Percentiles rank a stretch among this genome's conserved stretches.
Conservation (phyloP, 2,329 filamentous ascomycete genomes). For the Akanthomyces uredinophilus region DNA sequence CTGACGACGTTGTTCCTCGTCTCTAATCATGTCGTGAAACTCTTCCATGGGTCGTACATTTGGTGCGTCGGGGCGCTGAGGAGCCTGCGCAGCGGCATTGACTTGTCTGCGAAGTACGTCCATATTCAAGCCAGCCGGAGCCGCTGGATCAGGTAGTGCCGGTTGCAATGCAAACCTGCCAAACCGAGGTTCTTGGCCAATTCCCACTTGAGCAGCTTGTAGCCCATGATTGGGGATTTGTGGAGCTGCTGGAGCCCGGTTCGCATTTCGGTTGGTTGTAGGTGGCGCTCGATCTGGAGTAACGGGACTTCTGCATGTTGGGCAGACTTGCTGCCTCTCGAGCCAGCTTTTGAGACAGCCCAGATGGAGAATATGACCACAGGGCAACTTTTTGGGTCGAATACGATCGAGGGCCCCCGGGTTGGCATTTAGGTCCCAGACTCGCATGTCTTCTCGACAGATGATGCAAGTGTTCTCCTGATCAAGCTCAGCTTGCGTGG, state of each 20-base stretch:
- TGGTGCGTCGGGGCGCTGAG: not conserved
- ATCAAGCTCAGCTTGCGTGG: conserved; percentile 76
- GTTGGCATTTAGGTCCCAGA: conserved; percentile 58
- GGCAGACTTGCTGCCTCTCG: conserved; percentile 94
- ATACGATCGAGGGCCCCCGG: conserved; percentile 74
- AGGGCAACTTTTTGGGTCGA: conserved; percentile 91
- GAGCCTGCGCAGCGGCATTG: not conserved
- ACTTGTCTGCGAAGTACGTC: not conserved
- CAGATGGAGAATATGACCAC: conserved; percentile 91
- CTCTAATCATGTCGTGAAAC: conserved; percentile 1
- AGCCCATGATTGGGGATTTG: conserved; percentile 18
- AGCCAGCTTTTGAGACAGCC: conserved; percentile 95
- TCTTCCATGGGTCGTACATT: conserved; percentile 9
- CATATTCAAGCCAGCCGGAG: not conserved
- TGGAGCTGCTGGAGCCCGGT: conserved; percentile 19
- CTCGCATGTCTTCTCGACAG: conserved; percentile 90
- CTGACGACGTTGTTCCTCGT: conserved; percentile 8
- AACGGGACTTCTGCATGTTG: conserved; percentile 84
- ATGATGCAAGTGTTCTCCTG: conserved; percentile 96
- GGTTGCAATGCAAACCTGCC: conserved; percentile 6
- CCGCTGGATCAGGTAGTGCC: not conserved
- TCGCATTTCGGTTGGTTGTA: conserved; percentile 21
- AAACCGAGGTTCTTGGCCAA: not conserved
- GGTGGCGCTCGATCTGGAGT: conserved; percentile 26
- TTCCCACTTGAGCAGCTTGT: not conserved